Conservation (phyloP, 1,284 basidiomycete species). For the Wallemia hederae region DNA sequence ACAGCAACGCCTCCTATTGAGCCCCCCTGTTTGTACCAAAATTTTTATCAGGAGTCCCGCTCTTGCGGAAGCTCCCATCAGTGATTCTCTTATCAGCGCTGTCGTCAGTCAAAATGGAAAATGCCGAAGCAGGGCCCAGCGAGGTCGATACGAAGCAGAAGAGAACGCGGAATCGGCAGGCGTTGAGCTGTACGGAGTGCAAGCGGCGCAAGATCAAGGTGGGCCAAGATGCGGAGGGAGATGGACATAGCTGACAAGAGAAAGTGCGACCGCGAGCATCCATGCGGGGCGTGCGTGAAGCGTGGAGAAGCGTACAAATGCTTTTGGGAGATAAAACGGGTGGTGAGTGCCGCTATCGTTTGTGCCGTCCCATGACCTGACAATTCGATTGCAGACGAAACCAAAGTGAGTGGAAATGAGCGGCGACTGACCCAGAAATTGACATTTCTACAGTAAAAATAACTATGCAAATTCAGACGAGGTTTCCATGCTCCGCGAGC, state of each 20-base stretch:
- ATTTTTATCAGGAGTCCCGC: too few species aligned
- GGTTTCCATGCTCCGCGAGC: background rate
- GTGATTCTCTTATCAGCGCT: background rate
- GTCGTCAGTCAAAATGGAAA: background rate
- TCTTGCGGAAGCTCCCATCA: background rate
- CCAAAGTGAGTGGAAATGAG: too few species aligned
- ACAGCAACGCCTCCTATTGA: too few species aligned
- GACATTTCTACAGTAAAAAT: background rate
- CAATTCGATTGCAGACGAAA: background rate
- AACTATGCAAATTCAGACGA: background rate
- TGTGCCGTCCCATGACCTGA: background rate
- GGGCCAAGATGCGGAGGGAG: background rate
- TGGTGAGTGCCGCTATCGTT: too few species aligned
- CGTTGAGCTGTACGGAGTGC: conserved; percentile 1
- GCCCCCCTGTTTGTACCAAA: too few species aligned
- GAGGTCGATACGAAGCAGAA: background rate
- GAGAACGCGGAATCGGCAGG: background rate
- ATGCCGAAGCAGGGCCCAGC: background rate
- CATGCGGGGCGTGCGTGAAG: background rate
- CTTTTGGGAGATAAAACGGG: background rate
- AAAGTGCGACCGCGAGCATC: background rate
- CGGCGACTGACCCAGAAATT: too few species aligned
- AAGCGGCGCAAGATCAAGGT: conserved; percentile 2
- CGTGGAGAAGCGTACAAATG: background rate
- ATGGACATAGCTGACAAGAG: background rate